Evolutionary conservation across 1,139 yeast genomes (phyloP).

Genomic region (Debaryomyces robertsiae): DNA sequence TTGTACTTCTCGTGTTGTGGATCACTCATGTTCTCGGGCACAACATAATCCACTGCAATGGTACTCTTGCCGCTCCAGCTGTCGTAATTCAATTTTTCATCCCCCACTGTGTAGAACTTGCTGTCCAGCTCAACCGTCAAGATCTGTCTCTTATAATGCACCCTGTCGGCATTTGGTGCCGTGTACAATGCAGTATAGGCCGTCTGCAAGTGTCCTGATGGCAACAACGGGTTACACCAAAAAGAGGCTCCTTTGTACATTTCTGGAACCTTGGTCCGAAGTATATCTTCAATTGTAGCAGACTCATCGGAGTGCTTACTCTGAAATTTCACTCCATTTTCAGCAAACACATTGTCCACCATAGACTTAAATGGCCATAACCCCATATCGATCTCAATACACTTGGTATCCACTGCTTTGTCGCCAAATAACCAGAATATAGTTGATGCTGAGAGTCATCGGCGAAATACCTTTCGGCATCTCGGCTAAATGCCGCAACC

Average conservation of each 20-base stretch:
- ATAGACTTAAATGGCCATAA: constrained; percentile 23
- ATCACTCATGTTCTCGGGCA: constrained; percentile 21
- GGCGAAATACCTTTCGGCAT: too few species aligned
- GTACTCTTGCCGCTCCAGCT: constrained; percentile 46
- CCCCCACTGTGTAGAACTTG: constrained; percentile 30
- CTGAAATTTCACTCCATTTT: constrained; percentile 27
- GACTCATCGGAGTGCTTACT: constrained; percentile 5
- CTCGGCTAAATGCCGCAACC: too few species aligned
- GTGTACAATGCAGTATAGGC: constrained; percentile 47
- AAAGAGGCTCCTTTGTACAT: constrained; percentile 34
- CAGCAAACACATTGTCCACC: constrained; percentile 31
- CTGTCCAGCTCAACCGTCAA: constrained; percentile 32
- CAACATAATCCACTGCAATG: constrained; percentile 45
- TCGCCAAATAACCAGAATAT: too few species aligned
- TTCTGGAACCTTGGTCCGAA: constrained; percentile 33
- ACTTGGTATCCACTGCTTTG: neutral
- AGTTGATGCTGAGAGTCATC: too few species aligned
- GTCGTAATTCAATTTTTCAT: constrained; percentile 40
- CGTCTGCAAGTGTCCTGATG: constrained; percentile 50
- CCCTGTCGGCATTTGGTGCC: constrained; percentile 37
- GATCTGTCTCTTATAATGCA: constrained; percentile 42
- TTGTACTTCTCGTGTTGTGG: constrained; percentile 29
- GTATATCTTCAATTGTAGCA: constrained; percentile 29
- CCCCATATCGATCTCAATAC: constrained; percentile 9
- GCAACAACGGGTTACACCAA: constrained; percentile 40